These are phyloP conservation scores for Candida hungchunana DNA, from an alignment of 805 yeast genomes.

Conservation along the genomic window DNA sequence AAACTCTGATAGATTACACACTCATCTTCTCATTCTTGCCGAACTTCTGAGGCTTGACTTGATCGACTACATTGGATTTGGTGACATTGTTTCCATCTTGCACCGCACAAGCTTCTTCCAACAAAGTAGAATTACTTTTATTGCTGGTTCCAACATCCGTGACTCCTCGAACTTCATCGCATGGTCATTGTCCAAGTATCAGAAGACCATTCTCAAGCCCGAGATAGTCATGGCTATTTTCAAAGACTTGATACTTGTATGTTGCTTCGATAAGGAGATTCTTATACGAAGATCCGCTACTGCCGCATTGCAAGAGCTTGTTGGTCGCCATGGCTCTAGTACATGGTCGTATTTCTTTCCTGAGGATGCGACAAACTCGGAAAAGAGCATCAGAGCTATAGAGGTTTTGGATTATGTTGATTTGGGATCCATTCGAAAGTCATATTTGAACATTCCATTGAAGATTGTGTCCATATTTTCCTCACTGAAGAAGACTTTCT, in stretches of 20 bases:
- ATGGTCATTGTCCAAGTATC: conserved; percentile 68
- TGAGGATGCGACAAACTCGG: conserved; percentile 26
- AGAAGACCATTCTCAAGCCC: conserved; percentile 24
- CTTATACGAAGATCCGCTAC: conserved; percentile 75
- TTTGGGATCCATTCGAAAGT: conserved; percentile 38
- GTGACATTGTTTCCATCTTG: conserved; percentile 30
- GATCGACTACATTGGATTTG: conserved; percentile 11
- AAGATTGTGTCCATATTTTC: conserved; percentile 25
- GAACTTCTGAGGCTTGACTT: conserved; percentile 25
- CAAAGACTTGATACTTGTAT: conserved; percentile 39
- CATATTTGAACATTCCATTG: conserved; percentile 37
- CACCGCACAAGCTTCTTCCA: conserved; percentile 51
- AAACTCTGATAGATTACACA: conserved; percentile 31
- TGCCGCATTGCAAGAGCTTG: conserved; percentile 81
- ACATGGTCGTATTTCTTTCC: conserved; percentile 29
- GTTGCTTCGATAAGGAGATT: conserved; percentile 70
- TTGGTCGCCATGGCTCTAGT: conserved; percentile 65
- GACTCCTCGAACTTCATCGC: conserved; percentile 81
- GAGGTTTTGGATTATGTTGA: conserved; percentile 53
- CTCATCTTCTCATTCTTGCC: conserved; percentile 32
- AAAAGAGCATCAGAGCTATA: conserved; percentile 45
- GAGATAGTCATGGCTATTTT: conserved; percentile 22
- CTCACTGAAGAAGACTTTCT: conserved; percentile 25
- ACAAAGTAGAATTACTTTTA: conserved; percentile 45
- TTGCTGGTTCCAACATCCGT: conserved; percentile 64